Base-by-base conservation (phyloP, 225 moss, liverwort and hornwort species). In the Pseudoscleropodium purum region DNA sequence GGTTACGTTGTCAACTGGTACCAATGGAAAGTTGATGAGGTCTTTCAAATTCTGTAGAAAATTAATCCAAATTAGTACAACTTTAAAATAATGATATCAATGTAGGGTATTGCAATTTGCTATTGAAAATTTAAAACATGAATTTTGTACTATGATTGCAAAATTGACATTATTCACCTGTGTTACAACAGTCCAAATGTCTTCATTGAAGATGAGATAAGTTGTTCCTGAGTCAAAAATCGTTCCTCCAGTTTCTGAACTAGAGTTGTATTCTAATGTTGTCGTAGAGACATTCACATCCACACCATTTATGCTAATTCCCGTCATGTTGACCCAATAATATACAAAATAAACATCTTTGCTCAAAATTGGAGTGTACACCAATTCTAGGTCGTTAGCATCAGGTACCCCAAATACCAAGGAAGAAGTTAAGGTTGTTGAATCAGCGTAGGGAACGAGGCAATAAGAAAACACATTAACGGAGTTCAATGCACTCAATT, bases 1-100 rank as follows among this genome's bases (percentile, higher is more conserved):
- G 2, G 17, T 17, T 2, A 0, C 0, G 2, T 45, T 74, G 18
- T 3, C 2, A 15, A 17, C 0, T 10, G 5, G 41, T 45, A 9
- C 2, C 1, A 11, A 10, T 30, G 74, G 74, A 1, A 18, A 45
- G 4, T 6, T 17, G 45, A 74, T 74, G 74, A 74, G 30, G 30
- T 45, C 39, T 45, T 43, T 17, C 10, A 74, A 45, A 0, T 1
- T 10, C 74, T 74, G 74, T 74, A 45, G 30, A 59, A 74, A 30
- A 10, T 30, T 18, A 4, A 10, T 2, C 18, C 18, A 74, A 74
- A 2, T 74, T 45, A 74, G 45, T 18, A 13, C 29, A 43, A 10
- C 9, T 1, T 73, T 43, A 73, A 43, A 41, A 41, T 69, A 27
- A 43, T 43, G 15, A 43, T 43, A 43, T 15, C 3, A 15, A 43